Evolutionary conservation across 75 land plant species (phyloP), one percentile per base, ranked within the genome.

Genomic region (Chamaecyparis obtusa): DNA sequence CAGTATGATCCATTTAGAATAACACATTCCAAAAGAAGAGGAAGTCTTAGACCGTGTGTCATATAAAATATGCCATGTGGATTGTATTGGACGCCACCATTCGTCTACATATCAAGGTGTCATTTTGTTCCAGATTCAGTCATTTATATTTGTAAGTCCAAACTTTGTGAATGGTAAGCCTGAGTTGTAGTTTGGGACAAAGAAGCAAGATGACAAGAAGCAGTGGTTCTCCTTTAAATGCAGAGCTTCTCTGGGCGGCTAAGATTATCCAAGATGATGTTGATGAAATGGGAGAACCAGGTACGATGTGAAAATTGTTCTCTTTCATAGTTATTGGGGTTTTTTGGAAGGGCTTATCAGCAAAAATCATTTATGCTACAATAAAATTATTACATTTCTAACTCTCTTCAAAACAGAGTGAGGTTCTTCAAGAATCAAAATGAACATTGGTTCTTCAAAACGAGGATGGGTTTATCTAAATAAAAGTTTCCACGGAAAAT

Each of bases 201-300:
- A 48, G 49, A 48, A 48, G 33, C 10, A 32, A 57, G 41, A 84
- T 84, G 85, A 35, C 72, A 27, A 36, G 27, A 54, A 37, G 14
- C 85, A 79, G 83, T 10, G 88, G 88, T 54, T 43, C 79, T 9
- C 24, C 77, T 32, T 35, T 84, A 49, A 43, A 37, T n/a, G 36
- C n/a, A 30, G 88, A 88, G 75, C 86, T 84, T n/a, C 48, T 87
- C 32, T 54, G 39, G 88, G 48, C 55, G 9, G 46, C 41, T 13
- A 85, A 33, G 44, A 86, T 88, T 19, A 79, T 86, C n/a, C 89
- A 84, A 19, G 89, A 86, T 55, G 89, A 86, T 24, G 69, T 86
- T 19, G n/a, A 49, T 1, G 51, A 35, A 37, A 14, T 78, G 32
- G 41, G 51, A 6, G 57, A 46, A 17, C 30, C 88, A 88, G n/a